Evolutionary conservation across 2,329 filamentous ascomycete genomes (phyloP), one percentile per base, ranked within the genome.

Genomic region (Xylariales sp.): DNA sequence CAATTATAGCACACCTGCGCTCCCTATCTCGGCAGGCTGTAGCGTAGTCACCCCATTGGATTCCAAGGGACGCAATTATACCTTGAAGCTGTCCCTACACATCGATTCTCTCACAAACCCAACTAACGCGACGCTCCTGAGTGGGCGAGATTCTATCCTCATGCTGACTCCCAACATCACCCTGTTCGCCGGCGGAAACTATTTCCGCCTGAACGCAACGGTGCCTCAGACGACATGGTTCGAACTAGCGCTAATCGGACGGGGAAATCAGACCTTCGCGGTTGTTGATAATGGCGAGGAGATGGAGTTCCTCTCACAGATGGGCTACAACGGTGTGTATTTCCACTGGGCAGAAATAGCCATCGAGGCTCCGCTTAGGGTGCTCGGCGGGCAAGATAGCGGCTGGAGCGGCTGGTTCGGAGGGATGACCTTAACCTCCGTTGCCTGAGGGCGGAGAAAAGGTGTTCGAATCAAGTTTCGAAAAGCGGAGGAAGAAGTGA

Each of bases 31-130:
- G 4, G 44, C 57, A 1, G 45, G 55, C 1, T 78, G 74, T 50
- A 56, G 57, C 3, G 43, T 77, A 2, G 56, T 44, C 1, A 77
- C 73, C 1, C 73, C 73, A 0, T 53, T 76, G 7, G 55, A 56
- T 0, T 73, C 70, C 24, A 81, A 80, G 52, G 77, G 77, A 3
- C 64, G 73, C 43, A 64, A 78, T 50, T 80, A 80, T 54, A 76
- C 70, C 0, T 63, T 81, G 1, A 63, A 68, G 0, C 61, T 80
- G 11, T 57, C 61, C 1, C 49, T 74, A 5, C 57, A 50, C 12
- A 28, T 65, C 7, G 48, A 55, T n/a, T 51, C 58, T 1, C 57
- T 66, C 1, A 49, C 48, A 0, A 54, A 56, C 10, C 42, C 49
- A 3, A 57, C 51, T 2, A 65, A 66, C 22, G 65, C 63, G 0